Base-by-base conservation (phyloP, 2,329 filamentous ascomycete genomes). In the Cercospora brassicicola region DNA sequence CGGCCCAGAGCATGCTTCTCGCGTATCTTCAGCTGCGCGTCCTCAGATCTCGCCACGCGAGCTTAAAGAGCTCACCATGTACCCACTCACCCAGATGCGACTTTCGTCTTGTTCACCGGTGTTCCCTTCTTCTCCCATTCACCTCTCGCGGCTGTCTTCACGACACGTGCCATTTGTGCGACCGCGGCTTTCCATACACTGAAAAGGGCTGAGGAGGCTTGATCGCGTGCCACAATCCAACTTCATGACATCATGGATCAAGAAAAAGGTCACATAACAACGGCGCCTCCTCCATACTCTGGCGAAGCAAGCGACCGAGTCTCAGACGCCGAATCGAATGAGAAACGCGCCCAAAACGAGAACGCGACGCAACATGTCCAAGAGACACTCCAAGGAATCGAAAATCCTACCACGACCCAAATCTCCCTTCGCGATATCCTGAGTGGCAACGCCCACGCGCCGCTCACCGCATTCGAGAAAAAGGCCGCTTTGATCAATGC, bases 401-500 rank as follows among this genome's bases (percentile, higher is more conserved):
- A 67, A 4, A 57, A 67, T 8, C 65, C 65, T 0, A 63, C 65
- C 11, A 36, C 45, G 20, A 62, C 59, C 23, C 59, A 67, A n/a
- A 31, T 67, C 9, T 67, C 65, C 26, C 61, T 67, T 5, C 23
- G 59, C 10, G 45, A 48, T 26, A 67, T 67, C 33, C 33, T 67
- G 30, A 62, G 62, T 36, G 65, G 65, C n/a, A 67, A 36, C 31
- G 59, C 59, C 11, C 62, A 31, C 8, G n/a, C 26, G 23, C 65
- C 65, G 18, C 56, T 76, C 20, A 77, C 77, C 0, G 68, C 82
- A 1, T 82, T 80, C 69, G 81, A 83, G 71, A 82, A 80, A 71
- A 83, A 83, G 68, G 82, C 80, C 56, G 71, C 81, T 3, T 74
- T 83, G 13, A 79, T 83, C 72, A 71, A 83, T 67, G 78, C 76